Evolutionary conservation across 805 yeast genomes (phyloP).

Genomic region (Myxozyma sirexii): DNA sequence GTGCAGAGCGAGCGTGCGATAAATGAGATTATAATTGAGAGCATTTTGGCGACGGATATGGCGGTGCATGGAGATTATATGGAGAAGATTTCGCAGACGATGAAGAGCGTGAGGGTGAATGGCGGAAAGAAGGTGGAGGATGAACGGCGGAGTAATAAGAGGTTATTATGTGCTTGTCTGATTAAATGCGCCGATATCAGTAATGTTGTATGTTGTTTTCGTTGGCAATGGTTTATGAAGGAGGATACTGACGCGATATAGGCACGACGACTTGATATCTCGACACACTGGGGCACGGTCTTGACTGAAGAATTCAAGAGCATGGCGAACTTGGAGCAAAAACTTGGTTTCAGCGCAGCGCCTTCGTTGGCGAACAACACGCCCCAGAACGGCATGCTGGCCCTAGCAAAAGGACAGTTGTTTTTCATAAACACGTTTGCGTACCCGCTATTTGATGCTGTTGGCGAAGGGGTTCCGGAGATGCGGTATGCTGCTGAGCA

Average conservation of each 20-base stretch:
- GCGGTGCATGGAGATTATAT: conserved; percentile 80
- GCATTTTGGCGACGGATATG: conserved; percentile 89
- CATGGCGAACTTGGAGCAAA: conserved; percentile 56
- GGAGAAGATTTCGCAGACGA: conserved; percentile 39
- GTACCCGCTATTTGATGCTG: conserved; percentile 67
- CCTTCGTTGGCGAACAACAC: conserved; percentile 6
- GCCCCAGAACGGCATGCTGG: neutral
- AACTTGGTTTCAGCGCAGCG: conserved; percentile 36
- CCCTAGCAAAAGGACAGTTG: conserved; percentile 69
- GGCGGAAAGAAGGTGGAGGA: neutral
- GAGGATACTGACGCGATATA: neutral
- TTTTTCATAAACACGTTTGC: conserved; percentile 86
- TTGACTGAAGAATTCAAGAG: conserved; percentile 76
- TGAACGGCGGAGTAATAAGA: neutral
- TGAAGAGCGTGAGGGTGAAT: neutral
- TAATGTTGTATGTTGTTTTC: conserved; percentile 55
- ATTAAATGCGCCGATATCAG: conserved; percentile 96
- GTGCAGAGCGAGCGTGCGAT: conserved; percentile 25
- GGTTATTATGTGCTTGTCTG: conserved; percentile 64
- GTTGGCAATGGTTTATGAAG: neutral
- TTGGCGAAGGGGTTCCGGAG: conserved; percentile 63
- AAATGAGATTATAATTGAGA: conserved; percentile 41
- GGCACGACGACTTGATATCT: conserved; percentile 72
- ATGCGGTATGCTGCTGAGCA: conserved; percentile 39
- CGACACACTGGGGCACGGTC: conserved; percentile 86